A percentile compares a stretch with the other conserved stretches of the same genome.
Evolutionary conservation across 371 early-diverging fungal species (phyloP).

Genomic region (Rhizopus microsporus): DNA sequence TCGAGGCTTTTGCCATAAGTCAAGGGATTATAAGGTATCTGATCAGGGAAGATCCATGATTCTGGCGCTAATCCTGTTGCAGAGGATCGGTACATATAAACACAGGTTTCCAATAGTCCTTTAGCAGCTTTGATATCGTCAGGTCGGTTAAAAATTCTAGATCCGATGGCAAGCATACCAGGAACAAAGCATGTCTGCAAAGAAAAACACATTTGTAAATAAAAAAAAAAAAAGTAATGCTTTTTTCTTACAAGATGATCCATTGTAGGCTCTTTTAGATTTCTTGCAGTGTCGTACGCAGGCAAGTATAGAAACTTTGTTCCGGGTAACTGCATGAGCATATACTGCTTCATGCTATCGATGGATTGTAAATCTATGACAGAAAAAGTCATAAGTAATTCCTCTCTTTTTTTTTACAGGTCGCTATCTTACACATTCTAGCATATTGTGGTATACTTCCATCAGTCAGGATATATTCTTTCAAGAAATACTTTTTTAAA

Average conservation of each 20-base stretch:
- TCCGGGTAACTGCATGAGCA: conserved; percentile 42
- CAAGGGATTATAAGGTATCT: conserved; percentile 26
- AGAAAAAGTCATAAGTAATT: neutral
- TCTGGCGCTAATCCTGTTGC: conserved; percentile 65
- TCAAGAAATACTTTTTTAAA: conserved; percentile 61
- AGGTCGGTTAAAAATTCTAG: conserved; percentile 50
- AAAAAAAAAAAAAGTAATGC: conserved; percentile 6
- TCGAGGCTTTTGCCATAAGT: conserved; percentile 13
- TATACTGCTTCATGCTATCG: conserved; percentile 48
- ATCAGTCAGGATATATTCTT: conserved; percentile 61
- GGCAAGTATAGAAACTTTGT: conserved; percentile 47
- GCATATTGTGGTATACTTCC: conserved; percentile 50
- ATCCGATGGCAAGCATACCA: conserved; percentile 73
- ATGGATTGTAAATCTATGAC: conserved; percentile 41
- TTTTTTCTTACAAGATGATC: conserved; percentile 49
- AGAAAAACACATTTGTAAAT: conserved; percentile 28
- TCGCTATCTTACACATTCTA: conserved; percentile 47
- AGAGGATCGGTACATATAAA: conserved; percentile 57
- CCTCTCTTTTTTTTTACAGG: neutral
- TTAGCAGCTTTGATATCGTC: conserved; percentile 48
- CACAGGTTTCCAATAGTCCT: conserved; percentile 60
- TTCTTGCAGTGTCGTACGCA: conserved; percentile 21
- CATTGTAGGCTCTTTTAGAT: conserved; percentile 32
- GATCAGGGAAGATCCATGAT: conserved; percentile 27
- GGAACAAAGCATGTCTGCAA: conserved; percentile 66